Evolutionary conservation across 2,329 filamentous ascomycete species (phyloP).

Genomic region (Calonectria hongkongensis): DNA sequence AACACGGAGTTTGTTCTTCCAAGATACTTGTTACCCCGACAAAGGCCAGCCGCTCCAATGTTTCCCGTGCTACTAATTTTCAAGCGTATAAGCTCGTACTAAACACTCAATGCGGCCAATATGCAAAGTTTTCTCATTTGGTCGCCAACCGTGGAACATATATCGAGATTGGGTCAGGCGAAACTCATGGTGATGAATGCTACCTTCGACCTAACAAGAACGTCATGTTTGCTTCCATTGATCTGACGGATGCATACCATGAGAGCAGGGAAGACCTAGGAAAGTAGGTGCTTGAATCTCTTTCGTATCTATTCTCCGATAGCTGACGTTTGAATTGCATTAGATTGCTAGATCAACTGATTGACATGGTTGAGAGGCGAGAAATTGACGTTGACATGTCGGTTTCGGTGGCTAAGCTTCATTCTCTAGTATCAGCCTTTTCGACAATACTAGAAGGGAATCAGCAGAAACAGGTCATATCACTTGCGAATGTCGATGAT

Average conservation of each 20-base stretch:
- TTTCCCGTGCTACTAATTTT: slow-evolving; percentile 1
- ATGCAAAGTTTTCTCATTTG: slow-evolving; percentile 6
- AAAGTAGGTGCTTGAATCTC: background rate
- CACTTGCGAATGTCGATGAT: slow-evolving; percentile 9
- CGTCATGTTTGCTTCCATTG: slow-evolving; percentile 50
- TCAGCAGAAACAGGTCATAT: slow-evolving; percentile 5
- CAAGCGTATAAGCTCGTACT: slow-evolving; percentile 18
- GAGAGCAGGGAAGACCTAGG: slow-evolving; percentile 28
- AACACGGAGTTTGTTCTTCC: background rate
- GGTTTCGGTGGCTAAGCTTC: background rate
- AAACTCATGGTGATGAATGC: slow-evolving; percentile 22
- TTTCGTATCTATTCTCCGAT: background rate
- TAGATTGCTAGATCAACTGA: slow-evolving; percentile 10
- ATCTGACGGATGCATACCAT: slow-evolving; percentile 45
- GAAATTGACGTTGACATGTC: slow-evolving; percentile 18
- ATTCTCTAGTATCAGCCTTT: slow-evolving; percentile 3
- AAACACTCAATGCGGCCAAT: slow-evolving; percentile 6
- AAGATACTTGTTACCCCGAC: slow-evolving; percentile 9
- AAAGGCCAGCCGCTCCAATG: background rate
- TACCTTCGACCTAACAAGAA: slow-evolving; percentile 44
- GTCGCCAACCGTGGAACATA: slow-evolving; percentile 18
- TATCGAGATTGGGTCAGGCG: slow-evolving; percentile 28
- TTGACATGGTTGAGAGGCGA: slow-evolving; percentile 13
- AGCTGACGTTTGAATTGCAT: slow-evolving; percentile 1
- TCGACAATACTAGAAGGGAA: slow-evolving; percentile 5